Conservation (phyloP, 345 rosid genomes). For the Geranium rotundifolium region DNA sequence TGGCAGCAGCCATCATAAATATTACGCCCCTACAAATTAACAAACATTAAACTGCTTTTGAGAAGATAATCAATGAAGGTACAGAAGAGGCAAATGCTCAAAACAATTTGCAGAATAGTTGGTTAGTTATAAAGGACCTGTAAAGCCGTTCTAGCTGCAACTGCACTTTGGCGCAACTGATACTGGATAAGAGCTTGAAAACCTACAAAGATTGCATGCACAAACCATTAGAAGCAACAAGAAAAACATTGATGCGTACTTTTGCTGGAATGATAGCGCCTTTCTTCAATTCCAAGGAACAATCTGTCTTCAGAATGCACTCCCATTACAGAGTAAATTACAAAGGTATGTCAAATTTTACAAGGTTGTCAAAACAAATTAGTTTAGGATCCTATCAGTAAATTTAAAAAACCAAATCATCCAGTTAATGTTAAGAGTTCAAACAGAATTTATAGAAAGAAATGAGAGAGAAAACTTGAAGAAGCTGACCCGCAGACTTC, state of each 20-base stretch:
- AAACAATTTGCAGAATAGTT: not conserved
- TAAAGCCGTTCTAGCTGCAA: slow-evolving; percentile 73
- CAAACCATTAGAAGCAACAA: not conserved
- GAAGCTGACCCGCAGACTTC: slow-evolving; percentile 97
- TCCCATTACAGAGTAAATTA: not conserved
- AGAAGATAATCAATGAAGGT: slow-evolving; percentile 9
- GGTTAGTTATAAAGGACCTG: slow-evolving; percentile 38
- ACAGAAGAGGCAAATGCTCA: slow-evolving; percentile 1
- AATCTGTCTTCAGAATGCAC: not conserved
- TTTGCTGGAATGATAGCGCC: slow-evolving; percentile 7
- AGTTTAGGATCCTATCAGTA: slow-evolving; percentile 1
- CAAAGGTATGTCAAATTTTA: no score
- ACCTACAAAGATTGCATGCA: slow-evolving; percentile 35
- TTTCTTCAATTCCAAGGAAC: no score
- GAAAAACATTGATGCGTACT: not conserved
- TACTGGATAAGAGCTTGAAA: slow-evolving; percentile 96
- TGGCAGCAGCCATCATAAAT: slow-evolving; percentile 98
- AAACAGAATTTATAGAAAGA: not conserved
- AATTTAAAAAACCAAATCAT: not conserved
- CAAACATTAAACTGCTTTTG: slow-evolving; percentile 1
- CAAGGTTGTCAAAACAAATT: slow-evolving; percentile 7
- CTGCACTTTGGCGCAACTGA: slow-evolving; percentile 64
- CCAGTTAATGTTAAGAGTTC: not conserved
- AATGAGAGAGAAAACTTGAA: slow-evolving; percentile 19
- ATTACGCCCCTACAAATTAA: slow-evolving; percentile 67